A percentile compares a stretch with the other conserved stretches of the same genome.
phyloP scores from a whole-genome alignment of 768 basidiomycete species.

The Infundibulicybe gibba region DNA sequence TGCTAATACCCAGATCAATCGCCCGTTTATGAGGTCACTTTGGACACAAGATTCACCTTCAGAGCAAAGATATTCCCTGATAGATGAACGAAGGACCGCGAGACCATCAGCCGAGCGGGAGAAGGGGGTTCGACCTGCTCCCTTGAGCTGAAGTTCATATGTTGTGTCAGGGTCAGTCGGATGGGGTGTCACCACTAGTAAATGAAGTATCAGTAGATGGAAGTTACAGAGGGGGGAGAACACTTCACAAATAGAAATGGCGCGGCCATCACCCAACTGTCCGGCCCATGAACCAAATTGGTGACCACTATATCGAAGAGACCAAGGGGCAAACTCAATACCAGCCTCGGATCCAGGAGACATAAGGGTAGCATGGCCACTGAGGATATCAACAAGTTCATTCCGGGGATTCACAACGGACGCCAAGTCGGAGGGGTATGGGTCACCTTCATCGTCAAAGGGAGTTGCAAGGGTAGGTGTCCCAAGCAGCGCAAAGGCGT shows the following conservation, averaged over 20 bases:
- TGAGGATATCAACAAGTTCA: constrained; percentile 78
- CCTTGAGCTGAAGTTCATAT: constrained; percentile 93
- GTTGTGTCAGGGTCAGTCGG: constrained; percentile 47
- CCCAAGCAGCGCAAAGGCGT: constrained; percentile 69
- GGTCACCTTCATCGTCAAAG: constrained; percentile 29
- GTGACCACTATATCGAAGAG: constrained; percentile 87
- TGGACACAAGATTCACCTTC: constrained; percentile 53
- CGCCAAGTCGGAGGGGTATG: constrained; percentile 21
- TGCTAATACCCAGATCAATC: constrained; percentile 19
- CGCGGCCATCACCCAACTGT: constrained; percentile 93
- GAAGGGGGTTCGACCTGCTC: constrained; percentile 92
- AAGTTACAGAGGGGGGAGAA: not conserved
- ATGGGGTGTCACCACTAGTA: constrained; percentile 73
- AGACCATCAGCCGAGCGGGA: constrained; percentile 91
- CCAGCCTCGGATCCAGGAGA: constrained; percentile 23
- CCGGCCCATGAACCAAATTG: constrained; percentile 91
- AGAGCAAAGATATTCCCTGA: constrained; percentile 90
- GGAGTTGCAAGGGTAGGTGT: constrained; percentile 47
- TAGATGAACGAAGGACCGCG: constrained; percentile 90
- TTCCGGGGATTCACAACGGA: constrained; percentile 47
- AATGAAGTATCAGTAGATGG: not conserved
- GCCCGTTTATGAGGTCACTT: not conserved
- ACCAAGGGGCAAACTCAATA: constrained; percentile 70
- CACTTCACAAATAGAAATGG: constrained; percentile 69
- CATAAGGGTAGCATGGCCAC: constrained; percentile 73